phyloP scores from a whole-genome alignment of 306 rosid species.

The Sindora glabra region DNA sequence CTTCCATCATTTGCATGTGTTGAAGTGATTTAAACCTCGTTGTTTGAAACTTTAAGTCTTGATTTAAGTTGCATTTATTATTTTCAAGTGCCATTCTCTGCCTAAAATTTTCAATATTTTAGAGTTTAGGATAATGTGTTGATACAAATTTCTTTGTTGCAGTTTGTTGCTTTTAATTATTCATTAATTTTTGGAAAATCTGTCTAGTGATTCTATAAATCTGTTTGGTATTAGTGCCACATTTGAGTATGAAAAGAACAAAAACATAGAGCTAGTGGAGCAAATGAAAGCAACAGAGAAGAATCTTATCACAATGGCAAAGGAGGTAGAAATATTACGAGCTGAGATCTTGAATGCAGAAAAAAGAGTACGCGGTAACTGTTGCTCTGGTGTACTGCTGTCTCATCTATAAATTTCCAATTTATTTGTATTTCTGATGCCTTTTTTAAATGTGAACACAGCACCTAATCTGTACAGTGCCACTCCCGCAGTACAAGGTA shows the following conservation, averaged over 20 bases:
- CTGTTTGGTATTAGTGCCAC: constrained; percentile 36
- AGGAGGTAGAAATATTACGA: constrained; percentile 69
- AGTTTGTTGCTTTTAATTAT: background rate
- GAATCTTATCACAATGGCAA: constrained; percentile 63
- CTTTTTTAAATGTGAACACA: constrained; percentile 10
- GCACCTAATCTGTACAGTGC: constrained; percentile 39
- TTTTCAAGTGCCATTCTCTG: background rate
- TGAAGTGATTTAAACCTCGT: background rate
- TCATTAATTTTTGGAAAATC: background rate
- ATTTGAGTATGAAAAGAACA: constrained; percentile 65
- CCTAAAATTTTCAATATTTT: constrained; percentile 3
- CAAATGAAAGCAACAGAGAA: constrained; percentile 68
- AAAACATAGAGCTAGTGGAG: constrained; percentile 66
- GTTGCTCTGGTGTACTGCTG: background rate
- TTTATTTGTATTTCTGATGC: constrained; percentile 17
- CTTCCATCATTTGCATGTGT: background rate
- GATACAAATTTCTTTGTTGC: constrained; percentile 1
- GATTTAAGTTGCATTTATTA: background rate
- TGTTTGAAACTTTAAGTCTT: background rate
- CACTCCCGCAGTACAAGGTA: constrained; percentile 23
- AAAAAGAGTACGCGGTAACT: constrained; percentile 58
- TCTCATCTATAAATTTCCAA: background rate
- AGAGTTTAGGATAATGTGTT: background rate
- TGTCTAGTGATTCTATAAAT: constrained; percentile 13
- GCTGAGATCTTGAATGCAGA: constrained; percentile 54